phyloP scores from a whole-genome alignment of 78 protist genomes.

The Pigoraptor vietnamica region DNA sequence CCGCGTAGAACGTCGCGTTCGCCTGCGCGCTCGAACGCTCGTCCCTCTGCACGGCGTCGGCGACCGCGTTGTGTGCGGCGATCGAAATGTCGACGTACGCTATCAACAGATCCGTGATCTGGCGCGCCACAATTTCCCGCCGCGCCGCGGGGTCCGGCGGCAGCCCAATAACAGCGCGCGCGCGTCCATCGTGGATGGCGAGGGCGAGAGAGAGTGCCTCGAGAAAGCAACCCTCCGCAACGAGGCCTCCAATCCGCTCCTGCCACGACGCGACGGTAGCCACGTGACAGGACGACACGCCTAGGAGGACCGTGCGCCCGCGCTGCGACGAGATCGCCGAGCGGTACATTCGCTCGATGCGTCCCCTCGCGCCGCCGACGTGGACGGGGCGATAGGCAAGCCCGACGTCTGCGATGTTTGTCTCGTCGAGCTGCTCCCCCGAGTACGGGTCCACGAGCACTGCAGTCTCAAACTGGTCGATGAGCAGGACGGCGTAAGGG shows the following conservation, averaged over 20 bases:
- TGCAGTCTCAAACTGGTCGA: neutral
- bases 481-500: neutral
- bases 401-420: neutral
- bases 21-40: neutral
- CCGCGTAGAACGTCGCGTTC: neutral
- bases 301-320: neutral
- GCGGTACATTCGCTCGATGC: neutral
- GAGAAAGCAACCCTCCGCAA: conserved; percentile 20
- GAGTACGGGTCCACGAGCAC: neutral
- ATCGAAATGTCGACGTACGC: neutral
- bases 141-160: conserved; percentile 13
- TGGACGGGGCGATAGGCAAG: neutral
- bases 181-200: conserved; percentile 50
- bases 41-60: neutral
- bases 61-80: neutral
- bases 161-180: conserved; percentile 47
- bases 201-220: conserved; percentile 47
- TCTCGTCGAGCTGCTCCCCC: neutral
- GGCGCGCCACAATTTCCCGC: conserved; percentile 9
- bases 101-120: conserved; percentile 39
- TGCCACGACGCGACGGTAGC: conserved; percentile 20
- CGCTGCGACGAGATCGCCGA: neutral
- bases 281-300: neutral
- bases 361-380: neutral
- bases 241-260: conserved; percentile 27